Percentiles rank a stretch among this genome's conserved stretches.
Evolutionary conservation across 306 rosid species (phyloP).

Genomic region (Carpinus fangiana): DNA sequence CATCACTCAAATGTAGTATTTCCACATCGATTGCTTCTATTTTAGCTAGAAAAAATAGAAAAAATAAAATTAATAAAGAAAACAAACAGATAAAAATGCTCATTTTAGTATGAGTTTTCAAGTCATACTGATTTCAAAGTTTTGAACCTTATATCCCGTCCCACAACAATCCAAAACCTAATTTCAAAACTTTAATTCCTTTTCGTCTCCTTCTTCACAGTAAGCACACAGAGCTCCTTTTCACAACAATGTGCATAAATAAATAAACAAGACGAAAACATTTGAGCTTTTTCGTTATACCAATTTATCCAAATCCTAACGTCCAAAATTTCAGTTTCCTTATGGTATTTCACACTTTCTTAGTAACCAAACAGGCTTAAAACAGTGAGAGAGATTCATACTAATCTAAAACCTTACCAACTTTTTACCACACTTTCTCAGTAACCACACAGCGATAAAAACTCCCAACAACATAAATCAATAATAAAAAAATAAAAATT

Average conservation of each 20-base stretch:
- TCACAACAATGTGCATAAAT: neutral
- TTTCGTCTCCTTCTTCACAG: neutral
- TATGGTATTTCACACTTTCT: neutral
- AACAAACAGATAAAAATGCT: neutral
- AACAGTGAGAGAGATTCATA: neutral
- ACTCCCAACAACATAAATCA: neutral
- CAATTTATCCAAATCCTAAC: no score
- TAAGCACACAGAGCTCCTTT: neutral
- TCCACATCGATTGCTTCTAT: slow-evolving; percentile 4
- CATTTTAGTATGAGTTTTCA: neutral
- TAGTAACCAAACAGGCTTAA: neutral
- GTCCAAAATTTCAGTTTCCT: neutral
- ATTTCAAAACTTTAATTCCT: neutral
- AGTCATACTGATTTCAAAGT: neutral
- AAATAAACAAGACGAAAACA: neutral
- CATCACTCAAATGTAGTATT: neutral
- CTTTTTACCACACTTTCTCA: neutral
- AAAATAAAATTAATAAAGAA: neutral
- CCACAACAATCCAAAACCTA: neutral
- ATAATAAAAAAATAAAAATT: neutral
- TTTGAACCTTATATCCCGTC: neutral
- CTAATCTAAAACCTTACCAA: neutral
- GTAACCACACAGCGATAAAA: neutral
- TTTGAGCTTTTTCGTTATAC: no score
- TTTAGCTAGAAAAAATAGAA: neutral